phyloP scores from a whole-genome alignment of 176 grass and related monocot genomes.

The Coix lacrymajobi region DNA sequence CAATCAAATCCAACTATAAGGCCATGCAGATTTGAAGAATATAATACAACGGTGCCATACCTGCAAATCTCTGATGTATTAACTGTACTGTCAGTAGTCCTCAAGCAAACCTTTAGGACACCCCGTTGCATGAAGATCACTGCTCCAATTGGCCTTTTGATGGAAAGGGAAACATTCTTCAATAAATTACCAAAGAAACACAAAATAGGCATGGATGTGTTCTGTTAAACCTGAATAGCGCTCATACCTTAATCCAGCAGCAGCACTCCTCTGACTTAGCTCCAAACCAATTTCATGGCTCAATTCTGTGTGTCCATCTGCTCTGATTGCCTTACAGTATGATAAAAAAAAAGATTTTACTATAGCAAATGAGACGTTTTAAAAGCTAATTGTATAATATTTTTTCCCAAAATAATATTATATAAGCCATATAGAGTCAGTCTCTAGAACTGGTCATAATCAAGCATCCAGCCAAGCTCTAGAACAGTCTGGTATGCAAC shows the following conservation, averaged over 20 bases:
- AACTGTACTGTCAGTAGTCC: conserved; percentile 50
- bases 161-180: background rate
- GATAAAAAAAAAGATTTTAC: background rate
- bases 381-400: background rate
- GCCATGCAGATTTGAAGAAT: background rate
- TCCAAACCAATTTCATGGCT: conserved; percentile 75
- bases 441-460: background rate
- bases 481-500: background rate
- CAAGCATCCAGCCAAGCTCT: conserved; percentile 6
- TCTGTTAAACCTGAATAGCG: background rate
- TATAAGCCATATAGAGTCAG: background rate
- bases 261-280: conserved; percentile 58
- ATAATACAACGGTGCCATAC: conserved; percentile 1
- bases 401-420: background rate
- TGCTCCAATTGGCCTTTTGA: conserved; percentile 75
- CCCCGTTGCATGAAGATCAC: conserved; percentile 83
- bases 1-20: background rate
- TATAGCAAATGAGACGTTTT: background rate
- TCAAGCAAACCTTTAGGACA: conserved; percentile 79
- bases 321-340: conserved; percentile 62
- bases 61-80: conserved; percentile 75
- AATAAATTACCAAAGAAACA: background rate
- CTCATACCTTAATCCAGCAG: conserved; percentile 63
- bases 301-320: conserved; percentile 60
- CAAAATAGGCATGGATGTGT: background rate